Base-by-base conservation (phyloP, 257 asterid genomes). In the Penstemon newberryi region DNA sequence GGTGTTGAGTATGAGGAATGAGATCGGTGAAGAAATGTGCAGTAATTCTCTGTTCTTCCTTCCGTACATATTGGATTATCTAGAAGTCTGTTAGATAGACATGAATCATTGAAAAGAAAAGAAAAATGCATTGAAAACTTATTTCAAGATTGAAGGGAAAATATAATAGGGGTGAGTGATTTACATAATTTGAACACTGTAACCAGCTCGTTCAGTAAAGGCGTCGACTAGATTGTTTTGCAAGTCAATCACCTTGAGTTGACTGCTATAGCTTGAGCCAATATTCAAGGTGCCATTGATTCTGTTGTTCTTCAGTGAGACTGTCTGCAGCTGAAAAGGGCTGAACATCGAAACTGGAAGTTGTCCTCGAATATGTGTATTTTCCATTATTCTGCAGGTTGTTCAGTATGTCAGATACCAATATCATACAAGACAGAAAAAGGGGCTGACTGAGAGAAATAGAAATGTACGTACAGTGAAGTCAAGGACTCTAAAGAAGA, bases 311-410 rank as follows among this genome's bases (percentile, higher is more conserved):
- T 39, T 65, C 53, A 74, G 87, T 84, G 68, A 91, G 96, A 91
- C 89, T 70, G 84, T 84, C 72, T 91, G 95, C 87, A 91, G 63
- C 74, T 85, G 92, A 69, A 47, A 44, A 69, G 80, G 88, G 71
- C 81, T 69, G 71, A 91, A 91, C 68, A 91, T 56, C 25, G 78
- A 57, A 19, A 12, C 71, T 33, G 95, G 92, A 75, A 89, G 78
- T 64, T 70, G 56, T 68, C 98, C 98, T 70, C 40, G 68, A 41
- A 91, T 77, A 56, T 9, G 62, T 50, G 91, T 80, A 40, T 72
- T 70, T 37, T 89, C 96, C 98, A 91, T 78, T 15, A 87, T 76
- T 75, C 98, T 91, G 88, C 73, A 73, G 33, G 33, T 72, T 68
- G 52, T 63, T 68, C 37, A 62, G 56, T 76, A 46, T 50, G 66